A percentile compares a stretch with the other conserved stretches of the same genome.
phyloP scores from a whole-genome alignment of 352 stramenopile genomes.

The Globisporangium heterothallicum region DNA sequence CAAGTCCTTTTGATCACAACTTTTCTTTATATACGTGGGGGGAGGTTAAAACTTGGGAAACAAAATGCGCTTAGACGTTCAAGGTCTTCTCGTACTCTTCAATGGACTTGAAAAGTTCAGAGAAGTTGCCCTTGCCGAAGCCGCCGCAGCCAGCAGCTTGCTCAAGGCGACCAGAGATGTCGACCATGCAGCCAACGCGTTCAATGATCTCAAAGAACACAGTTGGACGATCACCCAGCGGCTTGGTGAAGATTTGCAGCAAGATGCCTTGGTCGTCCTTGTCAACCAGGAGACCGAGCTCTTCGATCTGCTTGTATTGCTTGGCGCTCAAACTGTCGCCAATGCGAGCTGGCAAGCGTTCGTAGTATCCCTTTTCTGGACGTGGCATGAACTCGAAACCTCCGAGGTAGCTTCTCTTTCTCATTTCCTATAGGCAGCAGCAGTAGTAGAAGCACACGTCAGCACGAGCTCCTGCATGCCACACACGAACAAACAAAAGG shows the following conservation, averaged over 20 bases:
- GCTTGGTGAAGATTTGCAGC: slow-evolving; percentile 91
- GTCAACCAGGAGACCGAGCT: slow-evolving; percentile 92
- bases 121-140: slow-evolving; percentile 92
- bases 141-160: slow-evolving; percentile 78
- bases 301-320: slow-evolving; percentile 89
- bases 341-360: slow-evolving; percentile 78
- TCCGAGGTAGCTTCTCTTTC: slow-evolving; percentile 58
- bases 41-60: not conserved
- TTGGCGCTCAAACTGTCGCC: slow-evolving; percentile 70
- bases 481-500: not conserved
- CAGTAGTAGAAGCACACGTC: slow-evolving; percentile 1
- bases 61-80: slow-evolving; percentile 43
- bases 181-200: slow-evolving; percentile 83
- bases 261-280: slow-evolving; percentile 94
- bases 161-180: slow-evolving; percentile 65
- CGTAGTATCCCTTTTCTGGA: slow-evolving; percentile 89
- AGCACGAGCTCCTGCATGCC: too few relatives aligned
- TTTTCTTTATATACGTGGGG: slow-evolving; percentile 4
- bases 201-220: slow-evolving; percentile 93
- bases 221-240: slow-evolving; percentile 79
- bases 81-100: slow-evolving; percentile 87
- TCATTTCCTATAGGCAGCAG: slow-evolving; percentile 44
- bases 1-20: not conserved
- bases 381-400: slow-evolving; percentile 86
- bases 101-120: slow-evolving; percentile 90